Evolutionary conservation across 352 stramenopile genomes (phyloP).

Genomic region (Phytophthora foliorum): DNA sequence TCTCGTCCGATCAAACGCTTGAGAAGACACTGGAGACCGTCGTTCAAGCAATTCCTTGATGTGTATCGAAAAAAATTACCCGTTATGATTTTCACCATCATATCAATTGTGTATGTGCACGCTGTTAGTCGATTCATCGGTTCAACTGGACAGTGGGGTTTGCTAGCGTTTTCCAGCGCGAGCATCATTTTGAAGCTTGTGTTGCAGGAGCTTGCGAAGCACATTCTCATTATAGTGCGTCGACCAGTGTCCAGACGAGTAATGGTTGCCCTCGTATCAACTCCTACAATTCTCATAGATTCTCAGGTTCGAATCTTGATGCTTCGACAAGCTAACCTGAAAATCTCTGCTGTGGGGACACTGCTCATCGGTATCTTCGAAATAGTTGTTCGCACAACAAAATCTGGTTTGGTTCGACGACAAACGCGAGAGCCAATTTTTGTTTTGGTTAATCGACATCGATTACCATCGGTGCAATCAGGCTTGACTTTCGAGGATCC

Average conservation of each 20-base stretch:
- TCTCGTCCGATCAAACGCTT: background rate
- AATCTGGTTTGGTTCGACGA: constrained; percentile 22
- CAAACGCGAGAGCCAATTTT: constrained; percentile 4
- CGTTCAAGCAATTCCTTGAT: constrained; percentile 5
- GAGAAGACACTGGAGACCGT: constrained; percentile 9
- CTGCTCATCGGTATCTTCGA: constrained; percentile 36
- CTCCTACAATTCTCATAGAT: constrained; percentile 49
- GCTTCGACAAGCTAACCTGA: constrained; percentile 34
- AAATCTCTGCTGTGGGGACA: constrained; percentile 26
- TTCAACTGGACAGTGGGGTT: constrained; percentile 6
- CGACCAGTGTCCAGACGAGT: constrained; percentile 18
- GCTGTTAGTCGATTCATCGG: constrained; percentile 13
- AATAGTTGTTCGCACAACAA: constrained; percentile 33
- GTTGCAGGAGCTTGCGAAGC: constrained; percentile 31
- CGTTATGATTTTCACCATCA: constrained; percentile 2
- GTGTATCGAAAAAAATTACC: constrained; percentile 24
- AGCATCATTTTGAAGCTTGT: constrained; percentile 31
- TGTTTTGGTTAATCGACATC: background rate
- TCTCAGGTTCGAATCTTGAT: constrained; percentile 50
- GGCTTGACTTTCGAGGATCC: background rate
- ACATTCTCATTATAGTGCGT: constrained; percentile 14
- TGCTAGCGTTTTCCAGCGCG: constrained; percentile 9
- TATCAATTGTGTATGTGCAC: constrained; percentile 31
- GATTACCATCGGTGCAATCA: background rate
- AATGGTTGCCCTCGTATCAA: constrained; percentile 33